These are phyloP conservation scores for Termitomyces sp. DNA, from an alignment of 1,284 basidiomycete species.

Conservation along the genomic window DNA sequence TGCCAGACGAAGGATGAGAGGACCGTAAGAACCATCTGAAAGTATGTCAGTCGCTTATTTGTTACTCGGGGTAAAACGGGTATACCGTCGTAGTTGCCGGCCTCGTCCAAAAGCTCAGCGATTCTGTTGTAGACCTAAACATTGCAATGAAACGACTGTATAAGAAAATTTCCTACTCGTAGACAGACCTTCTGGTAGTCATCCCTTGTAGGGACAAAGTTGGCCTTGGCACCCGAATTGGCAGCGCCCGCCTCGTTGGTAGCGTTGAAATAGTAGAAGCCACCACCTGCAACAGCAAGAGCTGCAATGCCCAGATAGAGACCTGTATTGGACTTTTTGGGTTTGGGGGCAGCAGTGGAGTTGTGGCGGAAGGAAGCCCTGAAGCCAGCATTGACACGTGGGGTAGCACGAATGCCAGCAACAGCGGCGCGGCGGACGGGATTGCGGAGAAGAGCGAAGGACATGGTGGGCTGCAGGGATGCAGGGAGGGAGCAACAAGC, in stretches of 20 bases:
- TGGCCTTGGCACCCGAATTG: constrained; percentile 52
- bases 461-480: constrained; percentile 31
- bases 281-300: constrained; percentile 43
- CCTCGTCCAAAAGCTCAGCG: constrained; percentile 71
- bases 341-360: constrained; percentile 46
- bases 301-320: constrained; percentile 56
- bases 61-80: constrained; percentile 11
- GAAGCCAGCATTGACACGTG: constrained; percentile 18
- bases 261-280: constrained; percentile 53
- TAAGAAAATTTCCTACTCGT: background rate
- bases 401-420: constrained; percentile 25
- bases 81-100: constrained; percentile 79
- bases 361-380: constrained; percentile 46
- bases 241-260: constrained; percentile 49
- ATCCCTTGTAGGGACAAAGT: constrained; percentile 65
- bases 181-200: constrained; percentile 83
- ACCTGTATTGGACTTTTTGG: constrained; percentile 42
- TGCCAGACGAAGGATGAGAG: constrained; percentile 88
- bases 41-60: constrained; percentile 9
- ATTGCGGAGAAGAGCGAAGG: constrained; percentile 41
- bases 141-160: background rate
- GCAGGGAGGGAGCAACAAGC: constrained; percentile 1
- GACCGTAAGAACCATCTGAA: constrained; percentile 86
- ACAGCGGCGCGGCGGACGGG: constrained; percentile 40
- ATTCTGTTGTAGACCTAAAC: constrained; percentile 82